Conservation (phyloP, 768 basidiomycete genomes). For the Sarcodon sp. region DNA sequence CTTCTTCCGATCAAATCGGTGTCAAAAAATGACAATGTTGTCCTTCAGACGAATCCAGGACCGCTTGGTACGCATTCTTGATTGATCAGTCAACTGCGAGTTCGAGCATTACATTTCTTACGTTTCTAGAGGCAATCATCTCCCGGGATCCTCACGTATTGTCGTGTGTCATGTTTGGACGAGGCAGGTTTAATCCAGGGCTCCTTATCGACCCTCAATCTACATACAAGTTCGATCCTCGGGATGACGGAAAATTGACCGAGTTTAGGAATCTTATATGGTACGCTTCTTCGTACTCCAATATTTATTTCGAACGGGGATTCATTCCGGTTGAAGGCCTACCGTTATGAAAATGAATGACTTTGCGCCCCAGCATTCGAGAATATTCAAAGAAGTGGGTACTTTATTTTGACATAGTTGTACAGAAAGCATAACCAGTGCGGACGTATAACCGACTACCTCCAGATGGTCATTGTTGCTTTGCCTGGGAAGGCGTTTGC, state of each 20-base stretch:
- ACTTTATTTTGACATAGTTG: not conserved
- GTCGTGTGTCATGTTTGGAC: slow-evolving; percentile 25
- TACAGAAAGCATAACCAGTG: slow-evolving; percentile 4
- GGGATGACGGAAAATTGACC: slow-evolving; percentile 14
- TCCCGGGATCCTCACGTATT: slow-evolving; percentile 19
- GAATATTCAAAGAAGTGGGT: slow-evolving; percentile 11
- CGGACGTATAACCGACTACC: slow-evolving; percentile 2
- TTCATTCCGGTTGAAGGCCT: slow-evolving; percentile 2
- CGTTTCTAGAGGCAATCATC: slow-evolving; percentile 20
- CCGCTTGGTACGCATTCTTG: slow-evolving; percentile 16
- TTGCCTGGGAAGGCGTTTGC: slow-evolving; percentile 17
- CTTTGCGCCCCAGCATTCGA: slow-evolving; percentile 12
- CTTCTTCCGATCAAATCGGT: not conserved
- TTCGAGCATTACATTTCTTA: not conserved
- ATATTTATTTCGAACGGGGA: not conserved
- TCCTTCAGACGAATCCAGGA: slow-evolving; percentile 22
- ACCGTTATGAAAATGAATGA: slow-evolving; percentile 14
- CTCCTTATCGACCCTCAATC: slow-evolving; percentile 25
- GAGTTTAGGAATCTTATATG: slow-evolving; percentile 23
- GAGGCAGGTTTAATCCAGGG: slow-evolving; percentile 25
- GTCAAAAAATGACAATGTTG: not conserved
- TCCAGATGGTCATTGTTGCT: slow-evolving; percentile 21
- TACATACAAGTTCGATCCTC: slow-evolving; percentile 17
- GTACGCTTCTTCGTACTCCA: slow-evolving; percentile 7
- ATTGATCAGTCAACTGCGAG: slow-evolving; percentile 5